Evolutionary conservation across 192 early-diverging fungal species (phyloP).

Genomic region (Coemansia asiatica): DNA sequence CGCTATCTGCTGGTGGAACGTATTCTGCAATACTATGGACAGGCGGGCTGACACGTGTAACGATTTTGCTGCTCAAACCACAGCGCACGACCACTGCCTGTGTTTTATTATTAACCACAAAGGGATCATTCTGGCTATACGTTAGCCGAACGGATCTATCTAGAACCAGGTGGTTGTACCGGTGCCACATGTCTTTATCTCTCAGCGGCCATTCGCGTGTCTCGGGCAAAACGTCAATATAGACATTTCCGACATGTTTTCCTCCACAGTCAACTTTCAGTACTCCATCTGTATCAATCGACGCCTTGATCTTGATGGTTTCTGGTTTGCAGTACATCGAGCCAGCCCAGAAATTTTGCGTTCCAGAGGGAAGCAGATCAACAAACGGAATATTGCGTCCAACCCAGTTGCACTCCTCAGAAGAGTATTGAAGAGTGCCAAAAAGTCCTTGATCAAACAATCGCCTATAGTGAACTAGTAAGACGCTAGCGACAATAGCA

Average conservation of each 20-base stretch:
- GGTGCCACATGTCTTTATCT: slow-evolving; percentile 52
- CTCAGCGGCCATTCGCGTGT: slow-evolving; percentile 52
- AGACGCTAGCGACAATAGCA: slow-evolving; percentile 11
- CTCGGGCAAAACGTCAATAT: slow-evolving; percentile 57
- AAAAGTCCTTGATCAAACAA: slow-evolving; percentile 46
- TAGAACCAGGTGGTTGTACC: slow-evolving; percentile 51
- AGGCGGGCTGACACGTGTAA: slow-evolving; percentile 37
- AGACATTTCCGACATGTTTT: not conserved
- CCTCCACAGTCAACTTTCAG: slow-evolving; percentile 35
- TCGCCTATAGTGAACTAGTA: slow-evolving; percentile 45
- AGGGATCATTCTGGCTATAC: slow-evolving; percentile 20
- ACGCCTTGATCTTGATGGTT: slow-evolving; percentile 36
- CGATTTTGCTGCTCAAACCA: slow-evolving; percentile 35
- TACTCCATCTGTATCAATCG: slow-evolving; percentile 36
- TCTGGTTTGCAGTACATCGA: slow-evolving; percentile 35
- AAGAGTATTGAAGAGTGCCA: slow-evolving; percentile 12
- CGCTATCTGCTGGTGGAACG: slow-evolving; percentile 22
- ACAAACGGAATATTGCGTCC: slow-evolving; percentile 55
- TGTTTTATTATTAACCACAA: slow-evolving; percentile 38
- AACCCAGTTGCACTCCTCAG: slow-evolving; percentile 54
- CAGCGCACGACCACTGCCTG: slow-evolving; percentile 57
- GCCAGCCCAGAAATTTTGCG: slow-evolving; percentile 66
- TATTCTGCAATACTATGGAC: slow-evolving; percentile 12
- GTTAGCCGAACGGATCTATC: slow-evolving; percentile 19
- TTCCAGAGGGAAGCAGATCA: slow-evolving; percentile 55